Base-by-base conservation (phyloP, 306 rosid genomes). In the Boehmeria nivea region DNA sequence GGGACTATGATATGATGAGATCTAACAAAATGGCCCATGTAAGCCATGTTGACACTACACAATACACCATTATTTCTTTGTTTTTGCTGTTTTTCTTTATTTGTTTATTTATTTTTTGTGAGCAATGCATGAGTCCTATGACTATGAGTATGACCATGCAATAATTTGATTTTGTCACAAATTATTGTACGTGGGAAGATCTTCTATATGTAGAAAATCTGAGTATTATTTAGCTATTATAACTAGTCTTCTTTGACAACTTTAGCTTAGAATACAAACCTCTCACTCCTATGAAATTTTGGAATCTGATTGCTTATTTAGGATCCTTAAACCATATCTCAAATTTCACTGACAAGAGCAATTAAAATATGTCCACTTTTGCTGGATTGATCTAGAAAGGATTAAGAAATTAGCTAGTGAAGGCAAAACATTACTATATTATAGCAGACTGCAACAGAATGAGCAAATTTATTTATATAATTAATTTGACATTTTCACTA, bases 21-120 rank as follows among this genome's bases (percentile, higher is more conserved):
- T 43, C 64, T 17, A 50, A 24, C 23, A 22, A 39, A 57, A 16
- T 43, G 27, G 25, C 15, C 43, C 48, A 56, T 57, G 49, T 57
- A 57, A 57, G 61, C 61, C 61, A 18, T 59, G 53, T 43, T 44
- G 64, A 31, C 52, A 59, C 15, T 19, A n/a, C 52, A 8, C 43
- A 9, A 59, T 16, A 44, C 42, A 28, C 64, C 62, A 44, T 45
- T 44, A 43, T 59, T 59, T 53, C 53, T 4, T 11, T 31, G 36
- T 31, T 40, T 40, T 33, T 33, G 38, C 38, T 33, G 5, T 11
- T 40, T n/a, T 12, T 40, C 45, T 11, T 40, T 14, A 33, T 33
- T 33, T 33, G 11, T 33, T 40, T 40, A 40, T 40, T 40, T 40
- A 8, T 40, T 28, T 59, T 43, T 17, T 36, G 24, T 33, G 38